Evolutionary conservation across 2,329 filamentous ascomycete genomes (phyloP), one percentile per base, ranked within the genome.

Genomic region (Pestalotiopsis sp.): DNA sequence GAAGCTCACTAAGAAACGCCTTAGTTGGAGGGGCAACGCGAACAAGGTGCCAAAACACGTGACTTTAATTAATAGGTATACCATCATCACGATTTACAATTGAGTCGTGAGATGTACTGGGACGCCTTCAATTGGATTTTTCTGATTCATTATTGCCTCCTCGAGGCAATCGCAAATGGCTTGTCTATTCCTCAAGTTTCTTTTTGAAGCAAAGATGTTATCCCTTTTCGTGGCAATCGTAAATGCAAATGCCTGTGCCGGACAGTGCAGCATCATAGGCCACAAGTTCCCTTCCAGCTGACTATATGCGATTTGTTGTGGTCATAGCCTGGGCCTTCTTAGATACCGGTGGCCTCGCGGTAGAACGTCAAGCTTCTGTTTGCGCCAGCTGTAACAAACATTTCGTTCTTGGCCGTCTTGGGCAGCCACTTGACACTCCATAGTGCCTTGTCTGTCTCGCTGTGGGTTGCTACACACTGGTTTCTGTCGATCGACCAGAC

Each of bases 401-500:
- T 88, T 80, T 88, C 92, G 71, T 86, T 89, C 80, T 85, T 91
- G 77, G 82, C 83, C 1, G 87, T 87, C 82, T 92, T 94, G 12
- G 92, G 92, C 70, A 97, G 80, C 94, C 94, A 97, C 76, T 90
- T 91, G 36, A 95, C 93, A 67, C 90, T 89, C 92, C 95, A 98
- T 2, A 98, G 78, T 0, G 91, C 88, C 80, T 93, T 92, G 72
- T 95, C 95, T 5, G 93, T 94, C 82, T 98, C 95, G 68, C 92
- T 95, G 78, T 97, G 94, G 11, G 96, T 99, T 13, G 95, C 94
- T 59, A 99, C 96, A 77, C 96, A 98, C 4, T 87, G 86, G 68
- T 90, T 88, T 41, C 91, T 88, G 75, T 97, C 94, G 69, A 98
- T 88, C 38, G 93, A 95, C 96, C 96, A 99, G 38, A 98, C 93